Base-by-base conservation (phyloP, 257 asterid genomes). In the Rubia yunnanensis region DNA sequence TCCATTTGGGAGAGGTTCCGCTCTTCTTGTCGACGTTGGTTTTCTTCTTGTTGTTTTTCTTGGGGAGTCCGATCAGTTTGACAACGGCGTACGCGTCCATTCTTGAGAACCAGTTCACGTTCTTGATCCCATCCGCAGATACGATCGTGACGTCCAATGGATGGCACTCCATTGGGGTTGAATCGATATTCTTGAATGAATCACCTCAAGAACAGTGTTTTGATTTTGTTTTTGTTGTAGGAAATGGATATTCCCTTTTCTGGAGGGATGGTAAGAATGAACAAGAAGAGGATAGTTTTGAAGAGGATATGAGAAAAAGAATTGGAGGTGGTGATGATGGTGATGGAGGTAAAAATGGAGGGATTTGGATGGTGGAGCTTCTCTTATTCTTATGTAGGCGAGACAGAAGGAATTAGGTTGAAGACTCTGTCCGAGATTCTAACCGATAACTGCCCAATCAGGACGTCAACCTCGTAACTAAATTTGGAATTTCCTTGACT, bases 1-100 rank as follows among this genome's bases (percentile, higher is more conserved):
- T 79, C 84, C 84, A 79, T 61, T 65, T 73, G 10, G 84, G 84
- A 5, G 17, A 57, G 9, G 79, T 60, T 23, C 84, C 84, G 34
- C 75, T 56, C 30, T 76, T 76, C 66, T 65, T 79, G 54, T 76
- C 77, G 2, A 79, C 72, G 7, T 53, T 64, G 0, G 84, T 79
- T 62, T 66, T 76, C 57, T 76, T 60, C 71, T 67, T 79, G 64
- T 39, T 44, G 52, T 44, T 44, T 17, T 44, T 64, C 10, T 10
- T 60, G 7, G 70, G 31, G 36, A 60, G 26, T 1, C 65, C 70
- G 35, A 67, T n/a, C 2, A 79, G 35, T 17, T 38, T 65, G 5
- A 73, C 81, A 57, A 63, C 76, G 10, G 63, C 73, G 24, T 70
- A 76, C 7, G 76, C 81, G 54, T 73, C 77, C 81, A 79, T 79